Evolutionary conservation across 2,329 filamentous ascomycete species (phyloP), one percentile per base, ranked within the genome.

Genomic region (Tolypocladium album): DNA sequence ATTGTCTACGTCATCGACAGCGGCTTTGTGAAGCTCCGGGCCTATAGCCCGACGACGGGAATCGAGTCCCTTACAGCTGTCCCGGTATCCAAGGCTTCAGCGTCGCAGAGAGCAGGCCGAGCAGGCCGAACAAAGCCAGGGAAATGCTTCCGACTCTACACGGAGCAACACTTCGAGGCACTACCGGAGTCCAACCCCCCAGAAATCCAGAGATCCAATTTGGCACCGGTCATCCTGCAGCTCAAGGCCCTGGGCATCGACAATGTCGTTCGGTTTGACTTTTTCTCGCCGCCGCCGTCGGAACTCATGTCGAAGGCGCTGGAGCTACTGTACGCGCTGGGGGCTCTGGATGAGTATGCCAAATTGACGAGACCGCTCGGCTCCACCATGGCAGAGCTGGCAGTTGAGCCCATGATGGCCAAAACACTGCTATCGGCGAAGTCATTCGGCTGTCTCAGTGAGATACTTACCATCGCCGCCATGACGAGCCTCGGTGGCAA

Each of bases 201-300:
- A 0, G 94, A 99, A 72, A 92, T 97, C 39, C 92, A 97, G 69
- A 85, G 94, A 57, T 92, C 90, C 1, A 96, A 97, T 68, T 81
- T 99, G 27, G 92, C 93, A 0, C 90, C 92, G 0, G 86, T 92
- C 2, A 83, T 97, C 45, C 80, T 99, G 52, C 93, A 97, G 68
- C 85, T 99, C 45, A 96, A 97, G 74, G 93, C 94, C 1, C 79
- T 99, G 1, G 94, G 94, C 0, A 95, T 97, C 65, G 92, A 97
- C 72, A 97, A 99, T 66, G 87, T 97, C 40, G 85, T 91, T 6
- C 87, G 91, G 5, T 99, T 97, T 71, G 87, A 92, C 67, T 99
- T 93, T 70, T 76, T 97, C 58, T 93, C 90, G 3, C 80, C 91
- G 3, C 94, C 94, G 13, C 92, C 94, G 0, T 85, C 92, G 0